Evolutionary conservation across 495 filamentous ascomycete species (phyloP).

Genomic region (Penicillium cataractarum): DNA sequence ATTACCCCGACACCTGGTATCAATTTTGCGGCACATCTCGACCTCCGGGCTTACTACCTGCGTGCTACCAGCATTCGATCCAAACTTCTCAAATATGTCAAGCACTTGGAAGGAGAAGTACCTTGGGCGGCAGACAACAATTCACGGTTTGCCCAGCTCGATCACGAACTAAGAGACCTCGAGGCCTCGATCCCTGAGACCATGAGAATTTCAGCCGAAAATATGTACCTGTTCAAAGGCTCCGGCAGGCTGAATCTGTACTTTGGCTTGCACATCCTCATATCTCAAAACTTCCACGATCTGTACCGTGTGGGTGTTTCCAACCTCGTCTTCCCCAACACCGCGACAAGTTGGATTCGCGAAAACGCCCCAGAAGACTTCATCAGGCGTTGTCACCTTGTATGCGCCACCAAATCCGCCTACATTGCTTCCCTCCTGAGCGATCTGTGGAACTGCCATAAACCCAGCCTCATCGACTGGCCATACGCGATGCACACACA

Average conservation of each 20-base stretch:
- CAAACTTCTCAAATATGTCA: conserved; percentile 1
- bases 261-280: conserved; percentile 1
- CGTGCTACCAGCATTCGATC: conserved; percentile 2
- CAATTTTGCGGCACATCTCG: background rate
- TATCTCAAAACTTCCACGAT: conserved; percentile 5
- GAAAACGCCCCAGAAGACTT: background rate
- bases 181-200: background rate
- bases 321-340: conserved; percentile 3
- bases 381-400: background rate
- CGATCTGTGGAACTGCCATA: conserved; percentile 3
- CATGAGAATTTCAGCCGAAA: background rate
- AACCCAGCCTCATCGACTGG: background rate
- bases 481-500: conserved; percentile 1
- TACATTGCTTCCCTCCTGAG: background rate
- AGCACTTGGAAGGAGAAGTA: background rate
- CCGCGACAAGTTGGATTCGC: conserved; percentile 5
- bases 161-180: background rate
- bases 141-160: background rate
- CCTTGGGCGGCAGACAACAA: background rate
- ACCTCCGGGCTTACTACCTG: background rate
- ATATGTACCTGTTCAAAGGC: background rate
- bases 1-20: background rate
- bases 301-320: background rate
- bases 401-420: conserved; percentile 5
- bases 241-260: background rate